Base-by-base conservation (phyloP, 164 flowering plant species). In the Annona squamosa region DNA sequence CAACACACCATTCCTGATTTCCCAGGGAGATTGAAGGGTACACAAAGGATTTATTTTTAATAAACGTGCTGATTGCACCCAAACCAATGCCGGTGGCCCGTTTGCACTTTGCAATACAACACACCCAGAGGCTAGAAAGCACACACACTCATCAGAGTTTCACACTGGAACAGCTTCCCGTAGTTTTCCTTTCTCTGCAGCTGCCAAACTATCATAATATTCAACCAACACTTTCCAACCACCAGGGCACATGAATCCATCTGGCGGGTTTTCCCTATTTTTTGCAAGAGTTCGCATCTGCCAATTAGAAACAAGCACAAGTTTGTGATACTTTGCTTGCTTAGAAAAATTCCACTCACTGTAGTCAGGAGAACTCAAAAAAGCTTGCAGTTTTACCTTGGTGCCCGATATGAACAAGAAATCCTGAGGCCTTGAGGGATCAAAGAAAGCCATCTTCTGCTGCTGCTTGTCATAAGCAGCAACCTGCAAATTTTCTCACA, bases 391-490 rank as follows among this genome's bases (percentile, higher is more conserved):
- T 1, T 10, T 67, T 90, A 92, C 99, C 98, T 95, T 95, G 48
- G 99, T 95, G 74, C 99, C 99, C 0, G 99, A 95, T 63, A 95
- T 95, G 85, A 95, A 95, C 19, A 93, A 84, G 78, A 92, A 95
- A 82, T 95, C 99, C 73, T 87, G 86, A 72, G 96, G 74, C 81
- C 99, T 87, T 13, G 94, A 86, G 13, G 98, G 98, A 78, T 95
- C 99, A 78, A 95, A 95, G 84, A 95, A 95, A 43, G 93, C 98
- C 99, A 95, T 95, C 77, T 88, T 88, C 44, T 84, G 79, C 76
- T 89, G 90, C 7, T 88, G 87, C 75, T 85, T 93, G 73, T 95
- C 98, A 79, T 95, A 95, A 45, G 99, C 99, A 76, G 99, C 98
- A 67, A 95, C 98, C 99, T 95, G 88, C 70, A 52, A 9, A 9